Evolutionary conservation across 768 basidiomycete genomes (phyloP), one percentile per base, ranked within the genome.

Genomic region (Ramaria rubella): DNA sequence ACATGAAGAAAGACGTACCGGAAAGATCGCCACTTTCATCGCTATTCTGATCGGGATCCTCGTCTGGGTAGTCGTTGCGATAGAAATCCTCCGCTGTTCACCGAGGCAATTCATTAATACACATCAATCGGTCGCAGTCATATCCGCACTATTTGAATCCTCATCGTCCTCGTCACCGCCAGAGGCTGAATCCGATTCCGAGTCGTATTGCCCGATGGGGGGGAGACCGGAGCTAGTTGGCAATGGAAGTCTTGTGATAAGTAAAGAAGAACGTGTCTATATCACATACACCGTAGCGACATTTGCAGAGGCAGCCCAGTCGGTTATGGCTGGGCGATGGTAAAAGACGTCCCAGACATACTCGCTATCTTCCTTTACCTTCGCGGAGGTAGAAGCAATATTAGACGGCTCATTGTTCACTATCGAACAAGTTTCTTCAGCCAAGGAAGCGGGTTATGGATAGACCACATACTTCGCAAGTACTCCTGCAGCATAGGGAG

Each of bases 311-410:
- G 64, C 62, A 54, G 80, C 80, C 77, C 83, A 82, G 68, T 86
- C 82, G 17, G 75, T 75, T 38, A 81, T 76, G 19, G 77, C 75
- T 0, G 84, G 83, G 23, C 82, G 75, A 60, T 85, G 86, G 62
- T 88, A 90, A 64, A 90, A 91, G 21, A 91, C 80, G 63, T 91
- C 89, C 81, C 85, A 90, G 23, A 91, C 89, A 61, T 87, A 91
- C 62, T 90, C 89, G 26, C 77, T 77, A 4, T 68, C 66, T 11
- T 52, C 34, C 15, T 58, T 34, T n/a, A 21, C 23, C 14, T 52
- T 40, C 21, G 48, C 23, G 17, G 55, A 31, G 6, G 26, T 5
- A 14, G 55, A 29, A 14, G 24, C 21, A 40, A 49, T 33, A 33
- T 45, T 56, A 19, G 58, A 43, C n/a, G 44, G 42, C 34, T 38